Base-by-base conservation (phyloP, 2,329 filamentous ascomycete species). In the Monosporascus sp. region DNA sequence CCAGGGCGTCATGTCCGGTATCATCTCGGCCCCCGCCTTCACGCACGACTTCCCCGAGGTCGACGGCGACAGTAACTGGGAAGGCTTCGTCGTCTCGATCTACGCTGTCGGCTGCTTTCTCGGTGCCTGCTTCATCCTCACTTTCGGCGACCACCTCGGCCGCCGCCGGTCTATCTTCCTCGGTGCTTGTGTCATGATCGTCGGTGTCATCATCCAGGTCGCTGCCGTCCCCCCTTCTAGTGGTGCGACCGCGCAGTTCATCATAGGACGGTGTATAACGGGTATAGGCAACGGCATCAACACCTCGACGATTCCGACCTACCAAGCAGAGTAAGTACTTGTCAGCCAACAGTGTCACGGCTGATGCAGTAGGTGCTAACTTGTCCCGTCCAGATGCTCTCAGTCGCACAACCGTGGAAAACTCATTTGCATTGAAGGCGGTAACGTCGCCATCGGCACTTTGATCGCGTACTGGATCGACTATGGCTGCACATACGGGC, bases 381-480 rank as follows among this genome's bases (percentile, higher is more conserved):
- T 18, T 39, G 15, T 50, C n/a, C 15, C 37, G 15, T 52, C 53
- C 44, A 65, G 63, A 67, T 77, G 67, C 50, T 63, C 62, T 55
- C 61, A 65, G 18, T 76, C 80, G 0, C 77, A 75, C 59, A 83
- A 83, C 65, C 76, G 82, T 58, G 82, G 82, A 58, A 74, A 83
- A 37, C 67, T 84, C 51, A 84, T 84, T 59, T 83, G 81, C 65
- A 81, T 84, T 47, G 80, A 73, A 52, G 71, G 72, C 25, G 71
- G 71, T 5, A 69, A 71, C 52, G 71, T 74, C 35, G 71, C 72
- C 27, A 71, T 73, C 41, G 72, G 72, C 45, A 73, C 71, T 14
- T 63, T 74, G 60, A 71, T 75, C 38, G 70, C 71, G 5, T 72
- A 73, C 57, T 74, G 71, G 71, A 67, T 73, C 46, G 72, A 74